These are phyloP conservation scores for Saccharomyces cerevisiae DNA, from an alignment of 805 yeast genomes.

Conservation along the genomic window DNA sequence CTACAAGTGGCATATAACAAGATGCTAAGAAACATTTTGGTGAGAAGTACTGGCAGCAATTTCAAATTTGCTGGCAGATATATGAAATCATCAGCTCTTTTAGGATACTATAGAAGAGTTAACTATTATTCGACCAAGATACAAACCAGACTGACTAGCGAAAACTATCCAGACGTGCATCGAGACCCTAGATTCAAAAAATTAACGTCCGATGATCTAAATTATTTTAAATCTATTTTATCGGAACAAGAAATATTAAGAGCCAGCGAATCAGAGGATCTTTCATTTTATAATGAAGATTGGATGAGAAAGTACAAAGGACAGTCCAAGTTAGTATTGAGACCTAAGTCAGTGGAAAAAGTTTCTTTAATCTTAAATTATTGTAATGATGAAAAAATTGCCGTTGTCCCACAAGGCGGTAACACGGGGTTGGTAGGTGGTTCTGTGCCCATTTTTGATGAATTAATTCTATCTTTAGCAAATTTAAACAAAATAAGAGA, in stretches of 20 bases:
- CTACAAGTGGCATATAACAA: background rate
- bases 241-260: constrained; percentile 36
- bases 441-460: constrained; percentile 86
- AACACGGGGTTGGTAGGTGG: constrained; percentile 96
- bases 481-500: constrained; percentile 70
- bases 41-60: background rate
- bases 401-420: constrained; percentile 95
- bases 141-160: constrained; percentile 48
- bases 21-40: background rate
- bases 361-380: constrained; percentile 68
- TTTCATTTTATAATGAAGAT: constrained; percentile 73
- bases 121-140: constrained; percentile 15
- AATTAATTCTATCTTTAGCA: constrained; percentile 63
- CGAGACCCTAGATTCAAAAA: constrained; percentile 45
- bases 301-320: constrained; percentile 93
- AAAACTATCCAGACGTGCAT: constrained; percentile 52
- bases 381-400: constrained; percentile 68
- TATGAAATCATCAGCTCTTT: background rate
- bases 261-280: constrained; percentile 52
- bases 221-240: constrained; percentile 52
- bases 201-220: constrained; percentile 50
- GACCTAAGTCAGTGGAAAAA: constrained; percentile 75
- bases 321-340: constrained; percentile 70
- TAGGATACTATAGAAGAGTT: background rate
- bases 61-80: background rate